Base-by-base conservation (phyloP, 345 rosid genomes). In the Eucalyptus tenuipes region DNA sequence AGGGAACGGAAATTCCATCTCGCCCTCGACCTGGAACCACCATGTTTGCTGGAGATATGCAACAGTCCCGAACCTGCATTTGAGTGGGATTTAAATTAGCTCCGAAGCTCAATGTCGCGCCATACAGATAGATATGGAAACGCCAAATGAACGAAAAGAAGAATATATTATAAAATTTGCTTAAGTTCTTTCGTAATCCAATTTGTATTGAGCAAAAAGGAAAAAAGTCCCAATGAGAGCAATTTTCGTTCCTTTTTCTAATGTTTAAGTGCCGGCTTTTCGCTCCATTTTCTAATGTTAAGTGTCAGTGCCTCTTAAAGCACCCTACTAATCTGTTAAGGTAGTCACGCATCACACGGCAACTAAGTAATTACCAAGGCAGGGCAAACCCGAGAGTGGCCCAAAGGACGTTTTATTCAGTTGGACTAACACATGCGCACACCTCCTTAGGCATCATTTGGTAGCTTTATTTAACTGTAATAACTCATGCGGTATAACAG, bases 11-110 rank as follows among this genome's bases (percentile, higher is more conserved):
- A 98, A 98, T 88, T 98, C 98, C 31, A 98, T 91, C 89, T 96
- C 96, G 16, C 99, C 99, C 16, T 93, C 96, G 7, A 95, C 97
- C 92, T 98, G 95, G 57, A 97, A 93, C 99, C 99, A 98, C 99
- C 99, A 98, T 86, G 93, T 96, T 91, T 97, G 99, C 91, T 96
- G 99, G 85, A 98, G 95, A 90, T 96, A 98, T 55, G 99, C 99
- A 57, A 97, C 94, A 31, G 95, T 93, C 14, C 89, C 27, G 86
- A 98, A 98, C 87, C 99, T 98, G 68, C 90, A 91, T 47, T 71
- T 80, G 85, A 91, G 89, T 29, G 66, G 25, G 44, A 91, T 37
- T 29, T 44, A 20, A 31, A 88, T 90, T 87, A 92, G 75, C 88
- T 86, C 40, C 85, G 15, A 33, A 44, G 27, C 88, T 84, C 49